Evolutionary conservation across 768 basidiomycete species (phyloP).

Genomic region (Boletus vermiculosoides): DNA sequence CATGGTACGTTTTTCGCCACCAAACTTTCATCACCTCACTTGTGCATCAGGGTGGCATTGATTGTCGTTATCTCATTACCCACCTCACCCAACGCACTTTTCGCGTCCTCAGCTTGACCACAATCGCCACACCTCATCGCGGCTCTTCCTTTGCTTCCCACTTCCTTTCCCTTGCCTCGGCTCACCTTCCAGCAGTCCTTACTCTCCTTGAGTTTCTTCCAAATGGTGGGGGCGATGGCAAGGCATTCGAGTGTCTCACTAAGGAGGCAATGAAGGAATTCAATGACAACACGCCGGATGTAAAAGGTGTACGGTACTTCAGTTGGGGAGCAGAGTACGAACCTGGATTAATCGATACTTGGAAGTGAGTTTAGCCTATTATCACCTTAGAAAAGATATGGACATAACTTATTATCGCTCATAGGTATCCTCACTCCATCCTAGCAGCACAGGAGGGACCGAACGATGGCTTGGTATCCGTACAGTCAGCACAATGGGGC

Average conservation of each 20-base stretch:
- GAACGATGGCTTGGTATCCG: slow-evolving; percentile 92
- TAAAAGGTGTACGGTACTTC: slow-evolving; percentile 79
- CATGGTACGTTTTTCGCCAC: slow-evolving; percentile 48
- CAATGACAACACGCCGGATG: slow-evolving; percentile 83
- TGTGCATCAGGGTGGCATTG: slow-evolving; percentile 78
- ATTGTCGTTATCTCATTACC: slow-evolving; percentile 86
- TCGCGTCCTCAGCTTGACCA: slow-evolving; percentile 82
- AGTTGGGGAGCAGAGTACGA: slow-evolving; percentile 94
- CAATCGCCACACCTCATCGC: slow-evolving; percentile 92
- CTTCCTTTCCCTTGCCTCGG: slow-evolving; percentile 70
- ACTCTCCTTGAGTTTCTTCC: slow-evolving; percentile 80
- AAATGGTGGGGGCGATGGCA: slow-evolving; percentile 92
- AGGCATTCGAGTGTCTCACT: slow-evolving; percentile 88
- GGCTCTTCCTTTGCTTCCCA: slow-evolving; percentile 94
- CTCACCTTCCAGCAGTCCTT: slow-evolving; percentile 67
- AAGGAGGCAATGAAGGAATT: slow-evolving; percentile 83
- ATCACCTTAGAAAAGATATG: background rate
- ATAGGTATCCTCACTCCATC: slow-evolving; percentile 70
- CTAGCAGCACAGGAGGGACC: slow-evolving; percentile 85
- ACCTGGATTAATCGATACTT: slow-evolving; percentile 89
- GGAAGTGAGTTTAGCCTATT: slow-evolving; percentile 47
- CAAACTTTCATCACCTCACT: background rate
- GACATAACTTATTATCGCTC: background rate
- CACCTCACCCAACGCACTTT: slow-evolving; percentile 77
- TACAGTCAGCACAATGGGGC: slow-evolving; percentile 89